These are phyloP conservation scores for Hemileccinum rubropunctum DNA, from an alignment of 768 basidiomycete genomes.

Conservation along the genomic window DNA sequence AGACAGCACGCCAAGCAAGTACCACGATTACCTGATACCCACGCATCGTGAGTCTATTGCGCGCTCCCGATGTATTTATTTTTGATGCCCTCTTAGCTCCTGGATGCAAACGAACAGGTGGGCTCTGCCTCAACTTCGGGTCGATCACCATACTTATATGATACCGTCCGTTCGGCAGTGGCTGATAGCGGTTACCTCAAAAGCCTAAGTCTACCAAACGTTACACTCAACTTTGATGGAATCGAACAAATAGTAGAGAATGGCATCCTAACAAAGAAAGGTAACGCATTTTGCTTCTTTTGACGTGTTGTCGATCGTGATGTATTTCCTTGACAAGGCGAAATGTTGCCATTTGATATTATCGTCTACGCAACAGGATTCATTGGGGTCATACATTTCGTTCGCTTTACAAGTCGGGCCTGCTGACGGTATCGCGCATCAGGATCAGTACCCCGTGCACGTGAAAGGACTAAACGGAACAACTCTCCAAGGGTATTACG, in stretches of 20 bases:
- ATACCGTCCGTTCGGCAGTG: constrained; percentile 11
- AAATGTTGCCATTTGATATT: constrained; percentile 31
- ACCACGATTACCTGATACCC: constrained; percentile 47
- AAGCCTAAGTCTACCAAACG: constrained; percentile 20
- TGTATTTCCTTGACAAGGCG: constrained; percentile 16
- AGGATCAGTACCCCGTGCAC: constrained; percentile 22
- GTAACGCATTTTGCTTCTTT: neutral
- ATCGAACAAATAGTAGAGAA: constrained; percentile 15
- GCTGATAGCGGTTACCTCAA: constrained; percentile 29
- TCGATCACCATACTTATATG: neutral
- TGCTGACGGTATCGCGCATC: neutral
- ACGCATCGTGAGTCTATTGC: constrained; percentile 41
- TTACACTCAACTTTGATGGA: constrained; percentile 26
- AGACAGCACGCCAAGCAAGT: constrained; percentile 46
- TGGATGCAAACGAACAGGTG: constrained; percentile 55
- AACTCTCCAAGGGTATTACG: constrained; percentile 28
- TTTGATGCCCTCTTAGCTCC: constrained; percentile 36
- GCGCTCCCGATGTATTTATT: neutral
- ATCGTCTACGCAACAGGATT: constrained; percentile 36
- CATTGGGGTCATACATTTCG: constrained; percentile 17
- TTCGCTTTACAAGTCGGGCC: neutral
- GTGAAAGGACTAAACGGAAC: constrained; percentile 24
- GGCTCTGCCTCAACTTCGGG: neutral
- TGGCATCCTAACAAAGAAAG: constrained; percentile 27
- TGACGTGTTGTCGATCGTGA: neutral